Conservation (phyloP, 306 rosid species). For the Trichosanthes cucumerina region DNA sequence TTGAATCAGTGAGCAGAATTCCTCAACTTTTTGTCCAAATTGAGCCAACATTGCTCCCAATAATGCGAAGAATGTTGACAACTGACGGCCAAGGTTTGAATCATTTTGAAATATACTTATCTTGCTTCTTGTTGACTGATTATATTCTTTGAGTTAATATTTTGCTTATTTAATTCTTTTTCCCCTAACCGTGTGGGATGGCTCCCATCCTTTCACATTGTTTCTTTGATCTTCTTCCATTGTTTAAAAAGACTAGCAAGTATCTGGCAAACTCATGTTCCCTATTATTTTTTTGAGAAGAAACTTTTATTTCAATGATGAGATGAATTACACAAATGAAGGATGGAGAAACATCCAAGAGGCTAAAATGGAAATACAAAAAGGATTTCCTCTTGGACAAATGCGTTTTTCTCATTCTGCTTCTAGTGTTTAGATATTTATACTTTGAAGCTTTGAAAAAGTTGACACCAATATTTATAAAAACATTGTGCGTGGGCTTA, state of each 20-base stretch:
- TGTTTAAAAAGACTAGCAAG: background rate
- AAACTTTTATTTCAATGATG: background rate
- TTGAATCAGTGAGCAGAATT: constrained; percentile 96
- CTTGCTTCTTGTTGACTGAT: background rate
- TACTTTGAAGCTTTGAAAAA: background rate
- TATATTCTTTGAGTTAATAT: background rate
- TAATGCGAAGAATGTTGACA: constrained; percentile 83
- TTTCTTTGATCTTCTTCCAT: background rate
- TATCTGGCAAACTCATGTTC: background rate
- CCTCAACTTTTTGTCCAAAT: constrained; percentile 71
- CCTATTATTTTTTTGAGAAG: background rate
- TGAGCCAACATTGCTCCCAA: constrained; percentile 86
- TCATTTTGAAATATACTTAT: background rate
- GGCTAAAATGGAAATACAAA: too few relatives aligned
- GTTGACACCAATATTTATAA: background rate
- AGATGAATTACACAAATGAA: too few relatives aligned
- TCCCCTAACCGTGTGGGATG: background rate
- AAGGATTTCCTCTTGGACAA: too few relatives aligned
- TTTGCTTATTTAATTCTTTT: background rate
- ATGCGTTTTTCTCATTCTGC: background rate
- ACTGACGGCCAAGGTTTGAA: constrained; percentile 86
- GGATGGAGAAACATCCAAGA: too few relatives aligned
- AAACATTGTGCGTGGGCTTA: background rate
- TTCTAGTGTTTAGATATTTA: background rate
- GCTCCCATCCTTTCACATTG: background rate